Percentiles rank a stretch among this genome's conserved stretches.
Evolutionary conservation across 192 early-diverging fungal species (phyloP).

Genomic region (Entomortierella beljakovae): DNA sequence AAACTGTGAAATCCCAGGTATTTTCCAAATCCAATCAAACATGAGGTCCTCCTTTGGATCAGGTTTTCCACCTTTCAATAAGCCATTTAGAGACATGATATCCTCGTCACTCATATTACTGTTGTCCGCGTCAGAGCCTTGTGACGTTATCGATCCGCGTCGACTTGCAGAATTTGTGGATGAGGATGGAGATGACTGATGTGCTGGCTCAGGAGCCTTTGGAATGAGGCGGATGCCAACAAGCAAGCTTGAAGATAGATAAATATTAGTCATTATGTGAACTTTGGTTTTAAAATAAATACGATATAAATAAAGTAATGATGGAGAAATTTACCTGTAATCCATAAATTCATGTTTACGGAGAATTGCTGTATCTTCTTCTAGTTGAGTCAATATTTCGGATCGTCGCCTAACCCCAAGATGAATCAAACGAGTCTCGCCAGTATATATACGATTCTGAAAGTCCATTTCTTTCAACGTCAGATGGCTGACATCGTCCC

Average conservation of each 20-base stretch:
- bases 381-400: slow-evolving; percentile 32
- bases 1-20: not conserved
- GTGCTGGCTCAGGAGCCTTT: slow-evolving; percentile 10
- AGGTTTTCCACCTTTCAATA: not conserved
- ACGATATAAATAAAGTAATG: not conserved
- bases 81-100: not conserved
- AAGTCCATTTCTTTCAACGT: slow-evolving; percentile 51
- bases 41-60: not conserved
- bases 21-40: slow-evolving; percentile 2
- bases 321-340: slow-evolving; percentile 38
- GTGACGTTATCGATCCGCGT: slow-evolving; percentile 20
- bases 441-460: slow-evolving; percentile 31
- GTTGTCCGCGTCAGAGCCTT: slow-evolving; percentile 19
- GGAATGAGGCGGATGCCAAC: slow-evolving; percentile 40
- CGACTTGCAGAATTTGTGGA: not conserved
- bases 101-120: slow-evolving; percentile 6
- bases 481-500: slow-evolving; percentile 27
- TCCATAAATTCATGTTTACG: slow-evolving; percentile 51
- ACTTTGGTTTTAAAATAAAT: not conserved
- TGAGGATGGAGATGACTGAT: slow-evolving; percentile 1
- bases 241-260: slow-evolving; percentile 14
- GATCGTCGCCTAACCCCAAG: slow-evolving; percentile 12
- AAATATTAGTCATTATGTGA: not conserved
- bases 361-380: slow-evolving; percentile 41
- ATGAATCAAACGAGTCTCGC: slow-evolving; percentile 40